Base-by-base conservation (phyloP, 1,139 yeast genomes). In the Protomyces arabidopsidicola region DNA sequence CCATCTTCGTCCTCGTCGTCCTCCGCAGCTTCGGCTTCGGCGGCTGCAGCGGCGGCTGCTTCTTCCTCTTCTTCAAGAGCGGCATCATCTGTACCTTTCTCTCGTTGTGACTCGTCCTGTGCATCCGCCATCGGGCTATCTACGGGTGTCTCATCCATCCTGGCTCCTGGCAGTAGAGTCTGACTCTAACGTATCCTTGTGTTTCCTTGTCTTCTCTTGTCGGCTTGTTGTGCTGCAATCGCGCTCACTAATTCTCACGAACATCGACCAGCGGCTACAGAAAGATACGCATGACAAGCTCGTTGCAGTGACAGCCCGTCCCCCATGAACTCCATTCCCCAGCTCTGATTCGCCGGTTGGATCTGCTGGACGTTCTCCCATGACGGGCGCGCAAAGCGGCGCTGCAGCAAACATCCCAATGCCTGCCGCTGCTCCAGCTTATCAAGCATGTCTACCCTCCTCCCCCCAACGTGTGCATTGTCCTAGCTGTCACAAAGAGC, bases 61-160 rank as follows among this genome's bases (percentile, higher is more conserved):
- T 65, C 68, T 18, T 64, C 69, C 4, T 64, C 71, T 27, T 67
- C 71, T 1, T 63, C 70, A 6, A 68, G 71, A 20, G 70, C 72
- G 53, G 53, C 53, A 50, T 42, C 48, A n/a, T 12, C 12, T 3
- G 10, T 20, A 12, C 18, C 48, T 12, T 9, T 36, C 2, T 14
- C 42, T 9, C 14, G 31, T 27, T 27, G 31, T 14, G 42, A 14
- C 10, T 3, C 10, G 2, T 42, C 48, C 22, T n/a, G 9, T 3
- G 10, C 24, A 8, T 16, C 24, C 5, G 20, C 24, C 48, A 42
- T 42, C 0, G 48, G 48, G 22, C 48, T 42, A 10, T 42, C 27
- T 5, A 18, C 22, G 3, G 48, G 48, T n/a, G 48, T 42, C 24
- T 42, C 48, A 20, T 42, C 48, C 22, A 16, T 18, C 16, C n/a